Conservation (phyloP, 192 early-diverging fungal species). For the Coemansia sp. region DNA sequence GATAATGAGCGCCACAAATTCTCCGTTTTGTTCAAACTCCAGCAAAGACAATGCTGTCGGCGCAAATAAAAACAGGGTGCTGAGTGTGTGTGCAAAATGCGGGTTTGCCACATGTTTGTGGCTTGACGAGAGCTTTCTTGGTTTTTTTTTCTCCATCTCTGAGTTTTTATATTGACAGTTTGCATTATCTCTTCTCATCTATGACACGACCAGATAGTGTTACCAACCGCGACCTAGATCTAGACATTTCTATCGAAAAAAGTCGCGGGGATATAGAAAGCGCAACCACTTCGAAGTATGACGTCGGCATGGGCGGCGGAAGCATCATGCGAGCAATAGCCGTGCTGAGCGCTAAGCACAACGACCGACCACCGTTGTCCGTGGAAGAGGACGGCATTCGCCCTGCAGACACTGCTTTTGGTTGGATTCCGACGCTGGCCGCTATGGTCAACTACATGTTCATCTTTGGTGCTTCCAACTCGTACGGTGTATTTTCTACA, state of each 20-base stretch:
- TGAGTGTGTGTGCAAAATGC: background rate
- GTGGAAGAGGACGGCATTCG: background rate
- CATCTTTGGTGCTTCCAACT: slow-evolving; percentile 35
- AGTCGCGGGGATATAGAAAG: background rate
- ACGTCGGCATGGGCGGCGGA: background rate
- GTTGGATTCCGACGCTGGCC: slow-evolving; percentile 40
- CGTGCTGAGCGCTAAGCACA: slow-evolving; percentile 12
- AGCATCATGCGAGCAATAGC: background rate
- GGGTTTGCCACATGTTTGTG: too few relatives aligned
- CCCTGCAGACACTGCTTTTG: slow-evolving; percentile 28
- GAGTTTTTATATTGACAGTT: background rate
- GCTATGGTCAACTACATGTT: slow-evolving; percentile 56
- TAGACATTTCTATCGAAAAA: background rate
- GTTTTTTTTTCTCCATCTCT: background rate
- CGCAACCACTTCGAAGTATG: background rate
- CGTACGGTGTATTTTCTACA: slow-evolving; percentile 43
- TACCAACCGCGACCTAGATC: background rate
- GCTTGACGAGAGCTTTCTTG: background rate
- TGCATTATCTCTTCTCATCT: background rate
- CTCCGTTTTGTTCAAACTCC: background rate
- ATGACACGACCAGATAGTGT: background rate
- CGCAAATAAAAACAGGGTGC: background rate
- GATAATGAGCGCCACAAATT: background rate
- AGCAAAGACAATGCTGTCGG: background rate
- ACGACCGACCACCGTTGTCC: too few relatives aligned